Evolutionary conservation across 2,329 filamentous ascomycete genomes (phyloP).

Genomic region (Trichoderma harzianum): DNA sequence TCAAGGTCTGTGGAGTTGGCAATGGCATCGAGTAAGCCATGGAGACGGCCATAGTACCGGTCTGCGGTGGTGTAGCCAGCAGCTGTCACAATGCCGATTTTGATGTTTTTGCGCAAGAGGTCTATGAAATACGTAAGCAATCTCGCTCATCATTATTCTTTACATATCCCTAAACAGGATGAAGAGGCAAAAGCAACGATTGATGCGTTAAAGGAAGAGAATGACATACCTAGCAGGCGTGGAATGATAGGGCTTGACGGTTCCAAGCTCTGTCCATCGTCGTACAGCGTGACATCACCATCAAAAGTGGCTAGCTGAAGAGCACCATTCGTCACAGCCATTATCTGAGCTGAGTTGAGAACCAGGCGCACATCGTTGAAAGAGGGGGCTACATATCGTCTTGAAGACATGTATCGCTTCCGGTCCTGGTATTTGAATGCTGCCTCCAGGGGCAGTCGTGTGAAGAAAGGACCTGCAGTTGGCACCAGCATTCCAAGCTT

Average conservation of each 20-base stretch:
- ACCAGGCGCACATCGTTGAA: constrained; percentile 96
- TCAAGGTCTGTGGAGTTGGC: constrained; percentile 57
- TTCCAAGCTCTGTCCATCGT: constrained; percentile 78
- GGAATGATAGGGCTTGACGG: constrained; percentile 74
- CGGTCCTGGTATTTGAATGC: constrained; percentile 89
- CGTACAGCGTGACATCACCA: constrained; percentile 94
- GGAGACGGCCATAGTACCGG: constrained; percentile 81
- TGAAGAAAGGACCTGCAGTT: constrained; percentile 91
- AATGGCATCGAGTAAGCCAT: constrained; percentile 81
- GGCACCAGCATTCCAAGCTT: constrained; percentile 92
- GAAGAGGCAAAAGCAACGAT: too few relatives aligned
- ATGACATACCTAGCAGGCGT: constrained; percentile 47
- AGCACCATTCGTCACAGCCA: constrained; percentile 77
- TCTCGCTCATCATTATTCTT: too few relatives aligned
- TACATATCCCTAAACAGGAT: too few relatives aligned
- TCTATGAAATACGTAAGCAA: constrained; percentile 36
- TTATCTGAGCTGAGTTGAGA: constrained; percentile 90
- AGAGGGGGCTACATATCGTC: constrained; percentile 89
- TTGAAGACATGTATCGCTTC: constrained; percentile 80
- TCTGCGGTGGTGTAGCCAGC: constrained; percentile 88
- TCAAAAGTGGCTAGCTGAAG: constrained; percentile 92
- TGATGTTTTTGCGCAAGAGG: constrained; percentile 73
- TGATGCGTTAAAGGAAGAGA: accelerated
- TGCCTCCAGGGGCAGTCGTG: constrained; percentile 76
- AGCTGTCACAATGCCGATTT: constrained; percentile 92